Evolutionary conservation across 192 early-diverging fungal species (phyloP), one percentile per base, ranked within the genome.

Genomic region (Pilobolus umbonatus): DNA sequence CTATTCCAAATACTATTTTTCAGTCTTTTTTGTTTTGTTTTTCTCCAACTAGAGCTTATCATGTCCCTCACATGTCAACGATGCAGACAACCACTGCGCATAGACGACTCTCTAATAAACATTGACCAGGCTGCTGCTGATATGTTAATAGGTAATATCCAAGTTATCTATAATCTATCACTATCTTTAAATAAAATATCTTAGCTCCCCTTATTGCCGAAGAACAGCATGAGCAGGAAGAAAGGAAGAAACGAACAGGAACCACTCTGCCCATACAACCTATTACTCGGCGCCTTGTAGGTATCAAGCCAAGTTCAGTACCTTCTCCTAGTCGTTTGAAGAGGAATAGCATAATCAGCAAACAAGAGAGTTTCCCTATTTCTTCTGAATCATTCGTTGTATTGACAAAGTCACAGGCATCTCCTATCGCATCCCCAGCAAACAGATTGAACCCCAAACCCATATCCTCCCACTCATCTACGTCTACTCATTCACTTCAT

Each of bases 101-200:
- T 87, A 19, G 85, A 88, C 31, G 80, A 85, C 30, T 86, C 83
- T 15, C 45, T 88, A 15, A 57, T 73, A 35, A 81, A 84, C 57
- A 58, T 84, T 26, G 72, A 75, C 39, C 60, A 63, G 24, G 55
- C 74, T 7, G 62, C 80, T 1, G 66, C 69, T 6, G 83, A 86
- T 45, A 68, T 82, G 12, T 58, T 84, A 10, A 51, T 83, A 19
- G 81, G 83, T 83, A 63, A 51, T 47, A 47, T n/a, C 35, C 19
- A 43, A 1, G 35, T 28, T 12, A 25, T 22, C 26, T 32, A 19
- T 34, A 56, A 29, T 26, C 24, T 15, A 8, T 45, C 14, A 60
- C 35, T 22, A 48, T 28, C 1, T 11, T 64, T 12, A 39, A 48
- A 26, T 48, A 53, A 9, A 52, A 55, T 0, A 55, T 68, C 14